Conservation (phyloP, 352 stramenopile genomes). For the Peronospora belbahrii region DNA sequence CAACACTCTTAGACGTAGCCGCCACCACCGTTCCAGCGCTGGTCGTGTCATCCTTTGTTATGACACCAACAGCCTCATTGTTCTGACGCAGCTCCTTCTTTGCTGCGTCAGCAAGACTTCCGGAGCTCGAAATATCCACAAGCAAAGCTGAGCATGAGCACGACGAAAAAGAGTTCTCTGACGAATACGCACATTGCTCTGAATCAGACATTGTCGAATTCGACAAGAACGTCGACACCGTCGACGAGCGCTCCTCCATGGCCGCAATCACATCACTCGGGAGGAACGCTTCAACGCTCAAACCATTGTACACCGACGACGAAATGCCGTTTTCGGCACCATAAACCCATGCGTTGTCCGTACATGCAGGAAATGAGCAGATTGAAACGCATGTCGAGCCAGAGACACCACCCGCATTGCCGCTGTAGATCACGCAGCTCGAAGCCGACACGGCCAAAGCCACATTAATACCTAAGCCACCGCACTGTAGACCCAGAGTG, state of each 20-base stretch:
- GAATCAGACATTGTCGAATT: constrained; percentile 55
- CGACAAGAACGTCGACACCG: constrained; percentile 37
- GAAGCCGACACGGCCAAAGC: constrained; percentile 37
- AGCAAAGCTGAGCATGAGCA: constrained; percentile 61
- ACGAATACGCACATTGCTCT: constrained; percentile 55
- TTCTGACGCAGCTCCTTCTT: constrained; percentile 56
- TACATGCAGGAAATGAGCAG: constrained; percentile 70
- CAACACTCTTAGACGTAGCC: constrained; percentile 58
- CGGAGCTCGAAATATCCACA: constrained; percentile 28
- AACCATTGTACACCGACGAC: constrained; percentile 52
- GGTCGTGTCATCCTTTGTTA: constrained; percentile 57
- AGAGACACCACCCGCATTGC: constrained; percentile 32
- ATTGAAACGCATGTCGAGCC: constrained; percentile 70
- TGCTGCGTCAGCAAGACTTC: constrained; percentile 34
- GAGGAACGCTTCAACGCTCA: constrained; percentile 52
- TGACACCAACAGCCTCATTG: constrained; percentile 40
- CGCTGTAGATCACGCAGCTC: constrained; percentile 75
- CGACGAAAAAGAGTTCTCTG: constrained; percentile 54
- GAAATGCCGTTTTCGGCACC: constrained; percentile 47
- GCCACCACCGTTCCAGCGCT: constrained; percentile 50
- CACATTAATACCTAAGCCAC: constrained; percentile 38
- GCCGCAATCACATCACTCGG: constrained; percentile 37
- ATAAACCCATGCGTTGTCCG: constrained; percentile 52
- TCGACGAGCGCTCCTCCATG: constrained; percentile 29
- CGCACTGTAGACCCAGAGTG: constrained; percentile 57